Percentiles rank a stretch among this genome's conserved stretches.
Conservation (phyloP, 2,329 filamentous ascomycete species). For the Nothophoma quercina region DNA sequence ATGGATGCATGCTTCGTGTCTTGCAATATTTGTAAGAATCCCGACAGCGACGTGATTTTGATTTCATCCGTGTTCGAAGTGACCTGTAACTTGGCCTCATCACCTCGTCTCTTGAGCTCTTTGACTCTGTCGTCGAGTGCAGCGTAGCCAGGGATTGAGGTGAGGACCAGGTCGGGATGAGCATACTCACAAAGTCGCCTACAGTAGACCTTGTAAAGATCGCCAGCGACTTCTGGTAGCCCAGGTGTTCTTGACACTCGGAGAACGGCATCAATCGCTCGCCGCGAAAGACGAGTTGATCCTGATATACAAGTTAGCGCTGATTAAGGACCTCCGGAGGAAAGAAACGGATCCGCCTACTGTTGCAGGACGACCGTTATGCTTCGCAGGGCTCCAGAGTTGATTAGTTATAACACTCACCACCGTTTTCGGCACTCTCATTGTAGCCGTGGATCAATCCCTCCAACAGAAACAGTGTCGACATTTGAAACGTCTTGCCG, state of each 20-base stretch:
- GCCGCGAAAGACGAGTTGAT: conserved; percentile 20
- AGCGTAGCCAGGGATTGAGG: conserved; percentile 29
- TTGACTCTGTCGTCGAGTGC: conserved; percentile 20
- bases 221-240: conserved; percentile 54
- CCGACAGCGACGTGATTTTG: conserved; percentile 22
- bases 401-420: conserved; percentile 8
- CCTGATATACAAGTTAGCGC: background rate
- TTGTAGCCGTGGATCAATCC: conserved; percentile 50
- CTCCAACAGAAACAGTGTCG: conserved; percentile 53
- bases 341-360: too few species aligned
- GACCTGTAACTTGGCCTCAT: background rate
- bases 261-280: conserved; percentile 45
- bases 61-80: background rate
- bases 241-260: conserved; percentile 48
- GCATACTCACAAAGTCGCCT: conserved; percentile 33
- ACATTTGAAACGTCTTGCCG: conserved; percentile 51
- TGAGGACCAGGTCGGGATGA: background rate
- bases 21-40: conserved; percentile 34
- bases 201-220: conserved; percentile 46
- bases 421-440: background rate
- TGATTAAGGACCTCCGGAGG: too few species aligned
- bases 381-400: too few species aligned
- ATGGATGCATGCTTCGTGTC: conserved; percentile 40
- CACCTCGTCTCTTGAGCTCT: conserved; percentile 11
- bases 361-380: too few species aligned